Evolutionary conservation across 73 alveolate genomes (phyloP), one percentile per base, ranked within the genome.

Genomic region (Tetrahymena elliotti): DNA sequence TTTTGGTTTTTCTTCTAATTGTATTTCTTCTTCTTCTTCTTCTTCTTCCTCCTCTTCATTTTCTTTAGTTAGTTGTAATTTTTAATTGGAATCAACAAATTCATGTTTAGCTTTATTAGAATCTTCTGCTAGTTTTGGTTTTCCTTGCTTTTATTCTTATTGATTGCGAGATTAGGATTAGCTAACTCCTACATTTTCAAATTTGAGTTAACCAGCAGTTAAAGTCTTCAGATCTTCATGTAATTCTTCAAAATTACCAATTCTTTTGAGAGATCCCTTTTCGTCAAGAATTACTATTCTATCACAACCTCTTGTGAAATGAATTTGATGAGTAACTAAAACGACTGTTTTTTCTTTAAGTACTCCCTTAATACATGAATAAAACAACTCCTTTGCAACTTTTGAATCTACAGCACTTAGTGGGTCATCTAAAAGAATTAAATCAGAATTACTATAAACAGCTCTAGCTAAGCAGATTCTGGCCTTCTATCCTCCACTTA

Each of bases 391-490:
- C 35, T 93, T 93, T 24, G 96, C 95, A 2, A 97, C 98, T 93
- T 95, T 96, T 53, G 96, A 95, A 97, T 98, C 99, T 52, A 97
- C 98, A 15, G 98, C 97, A 95, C 97, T 94, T 38, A 98, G 95
- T 53, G 99, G 99, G 93, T 98, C 99, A 96, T 98, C 99, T 82
- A 98, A 96, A 84, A 98, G 97, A 84, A 95, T 93, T 31, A 98
- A 93, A 84, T 98, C 98, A 38, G 97, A 97, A 41, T 98, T 97
- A 95, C 97, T 95, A 96, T 98, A 98, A 38, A 98, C 95, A 53
- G 98, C 96, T 96, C 99, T 96, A 6, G 99, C 99, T 33, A 98
- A 96, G 33, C 98, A 96, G 93, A 98, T 97, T 96, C 99, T 97
- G 8, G 98, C 98, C 68, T 97, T 98, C 93, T 98, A 98, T 9